These are phyloP conservation scores for Solanum hybrid DNA, from an alignment of 305 asterid species.

Conservation along the genomic window DNA sequence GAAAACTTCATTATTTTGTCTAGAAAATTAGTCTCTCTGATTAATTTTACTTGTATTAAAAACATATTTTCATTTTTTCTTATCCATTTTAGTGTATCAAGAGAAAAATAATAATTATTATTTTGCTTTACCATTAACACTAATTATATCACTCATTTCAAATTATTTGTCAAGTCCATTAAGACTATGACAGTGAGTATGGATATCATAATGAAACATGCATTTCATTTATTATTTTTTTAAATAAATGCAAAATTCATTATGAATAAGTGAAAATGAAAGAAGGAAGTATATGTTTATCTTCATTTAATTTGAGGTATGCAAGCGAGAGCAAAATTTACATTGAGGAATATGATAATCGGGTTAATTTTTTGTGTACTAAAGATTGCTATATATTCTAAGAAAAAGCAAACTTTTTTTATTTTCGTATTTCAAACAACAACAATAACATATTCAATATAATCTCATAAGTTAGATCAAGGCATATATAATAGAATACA, in stretches of 20 bases:
- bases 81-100: not conserved
- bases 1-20: not conserved
- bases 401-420: not conserved
- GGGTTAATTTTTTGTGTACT: not conserved
- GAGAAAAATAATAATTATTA: not conserved
- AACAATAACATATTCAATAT: not conserved
- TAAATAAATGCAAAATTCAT: not conserved
- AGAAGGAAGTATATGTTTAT: not conserved
- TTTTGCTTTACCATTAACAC: not conserved
- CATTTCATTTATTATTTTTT: not conserved
- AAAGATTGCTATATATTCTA: not conserved
- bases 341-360: not conserved
- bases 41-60: not conserved
- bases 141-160: not conserved
- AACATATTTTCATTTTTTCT: not conserved
- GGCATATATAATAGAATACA: not conserved
- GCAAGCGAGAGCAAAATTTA: not conserved
- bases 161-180: not conserved
- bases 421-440: not conserved
- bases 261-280: not conserved
- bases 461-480: not conserved
- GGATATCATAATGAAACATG: not conserved
- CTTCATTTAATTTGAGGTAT: not conserved
- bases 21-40: not conserved
- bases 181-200: not conserved